Evolutionary conservation across 129 eudicot species (phyloP), one percentile per base, ranked within the genome.

Genomic region (Ambrosia artemisiifolia): DNA sequence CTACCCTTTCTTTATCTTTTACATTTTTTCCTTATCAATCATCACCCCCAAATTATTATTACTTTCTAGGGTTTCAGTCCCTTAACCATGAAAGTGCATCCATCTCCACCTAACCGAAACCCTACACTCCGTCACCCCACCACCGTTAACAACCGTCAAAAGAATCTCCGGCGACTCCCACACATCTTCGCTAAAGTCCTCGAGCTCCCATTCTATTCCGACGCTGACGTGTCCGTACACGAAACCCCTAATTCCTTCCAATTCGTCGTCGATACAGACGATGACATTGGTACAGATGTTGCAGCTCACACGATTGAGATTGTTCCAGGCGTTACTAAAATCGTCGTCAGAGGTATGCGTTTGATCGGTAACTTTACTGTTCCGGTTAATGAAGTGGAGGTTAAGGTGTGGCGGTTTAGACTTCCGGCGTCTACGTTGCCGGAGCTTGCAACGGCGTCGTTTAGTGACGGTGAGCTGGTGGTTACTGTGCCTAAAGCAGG

Each of bases 171-270:
- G 7, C 82, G 96, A 17, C 89, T 90, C 69, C 96, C 95, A 0
- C 96, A 90, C 84, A 87, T 90, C 75, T 90, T 90, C 87, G 85
- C 88, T 3, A 90, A 87, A 78, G 95, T 87, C 18, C 89, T 91
- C 28, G 97, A 85, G 5, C 67, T 61, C 1, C 97, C 97, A 3
- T 91, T 91, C 50, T 82, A 74, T 69, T 83, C 91, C 16, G 95
- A 87, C 72, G 85, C 91, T 66, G 91, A 87, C 55, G 91, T 87
- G 2, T 77, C 75, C 7, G 34, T 91, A 51, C 65, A 83, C 1
- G 97, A 91, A 44, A 87, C 97, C 80, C 18, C 81, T 18, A 71
- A 71, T 0, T 87, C 72, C 7, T 67, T 90, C 75, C 65, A 78
- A 11, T 90, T 90, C 70, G 65, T 82, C 42, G 70, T 82, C 64